Percentiles rank a stretch among this genome's conserved stretches.
Conservation (phyloP, 371 early-diverging fungal species). For the Mortierella sp. region DNA sequence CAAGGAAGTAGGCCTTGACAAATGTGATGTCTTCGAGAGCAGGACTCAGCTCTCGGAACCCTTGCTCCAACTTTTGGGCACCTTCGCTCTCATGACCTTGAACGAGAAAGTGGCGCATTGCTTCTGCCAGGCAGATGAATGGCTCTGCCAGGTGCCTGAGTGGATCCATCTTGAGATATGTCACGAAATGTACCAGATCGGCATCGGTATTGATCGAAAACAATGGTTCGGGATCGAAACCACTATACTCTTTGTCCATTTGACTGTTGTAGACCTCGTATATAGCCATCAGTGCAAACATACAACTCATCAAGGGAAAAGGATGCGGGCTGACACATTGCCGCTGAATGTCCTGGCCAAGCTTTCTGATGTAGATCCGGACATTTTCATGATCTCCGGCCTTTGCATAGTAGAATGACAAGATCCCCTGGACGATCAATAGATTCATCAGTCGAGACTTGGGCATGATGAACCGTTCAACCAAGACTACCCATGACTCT, state of each 20-base stretch:
- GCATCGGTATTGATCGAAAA: background rate
- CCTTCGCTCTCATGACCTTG: conserved; percentile 25
- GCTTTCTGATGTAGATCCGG: conserved; percentile 21
- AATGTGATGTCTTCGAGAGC: conserved; percentile 25
- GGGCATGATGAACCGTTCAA: conserved; percentile 43
- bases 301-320: conserved; percentile 46
- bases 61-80: conserved; percentile 10
- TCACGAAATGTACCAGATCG: conserved; percentile 2
- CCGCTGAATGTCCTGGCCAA: conserved; percentile 16
- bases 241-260: too few relatives aligned
- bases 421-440: conserved; percentile 24
- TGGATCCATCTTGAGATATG: conserved; percentile 22
- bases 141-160: conserved; percentile 5
- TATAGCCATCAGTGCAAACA: conserved; percentile 36
- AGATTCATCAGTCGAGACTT: conserved; percentile 40
- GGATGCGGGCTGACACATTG: conserved; percentile 38
- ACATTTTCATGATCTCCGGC: conserved; percentile 21
- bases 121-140: conserved; percentile 23
- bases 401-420: conserved; percentile 41
- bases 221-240: background rate
- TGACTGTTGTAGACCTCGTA: conserved; percentile 29
- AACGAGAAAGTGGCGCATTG: conserved; percentile 10
- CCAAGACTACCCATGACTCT: conserved; percentile 43
- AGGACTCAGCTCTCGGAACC: conserved; percentile 7
- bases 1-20: conserved; percentile 35